These are phyloP conservation scores for Neurospora sp. DNA, from an alignment of 495 filamentous ascomycete genomes.

Conservation along the genomic window DNA sequence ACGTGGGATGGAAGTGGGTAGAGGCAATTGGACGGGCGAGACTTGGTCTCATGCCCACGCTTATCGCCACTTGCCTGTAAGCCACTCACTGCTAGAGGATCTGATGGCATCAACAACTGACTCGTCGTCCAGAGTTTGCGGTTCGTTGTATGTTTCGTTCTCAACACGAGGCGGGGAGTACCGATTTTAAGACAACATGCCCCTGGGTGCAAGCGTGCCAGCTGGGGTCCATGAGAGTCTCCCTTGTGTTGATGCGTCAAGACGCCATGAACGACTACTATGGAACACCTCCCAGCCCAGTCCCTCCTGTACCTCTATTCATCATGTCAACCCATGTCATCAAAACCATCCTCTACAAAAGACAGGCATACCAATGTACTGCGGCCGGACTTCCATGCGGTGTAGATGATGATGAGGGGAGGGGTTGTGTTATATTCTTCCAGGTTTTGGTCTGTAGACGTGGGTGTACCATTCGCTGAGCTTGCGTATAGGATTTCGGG, in stretches of 20 bases:
- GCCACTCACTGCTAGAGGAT: not conserved
- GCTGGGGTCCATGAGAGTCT: not conserved
- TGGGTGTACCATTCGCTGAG: not conserved
- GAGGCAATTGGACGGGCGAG: not conserved
- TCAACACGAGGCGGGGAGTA: not conserved
- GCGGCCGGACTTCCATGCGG: not conserved
- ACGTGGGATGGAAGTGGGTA: not conserved
- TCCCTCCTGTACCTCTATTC: not conserved
- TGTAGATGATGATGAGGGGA: not conserved
- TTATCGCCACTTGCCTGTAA: not conserved
- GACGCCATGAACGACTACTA: not conserved
- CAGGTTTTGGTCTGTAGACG: not conserved
- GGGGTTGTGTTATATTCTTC: not conserved
- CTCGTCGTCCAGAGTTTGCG: not conserved
- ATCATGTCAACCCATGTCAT: not conserved
- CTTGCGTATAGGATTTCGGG: not conserved
- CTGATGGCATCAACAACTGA: not conserved
- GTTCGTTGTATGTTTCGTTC: not conserved
- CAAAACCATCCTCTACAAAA: not conserved
- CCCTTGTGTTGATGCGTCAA: not conserved
- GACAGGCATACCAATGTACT: not conserved
- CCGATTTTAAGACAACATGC: not conserved
- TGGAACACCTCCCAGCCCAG: not conserved
- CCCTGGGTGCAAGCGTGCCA: not conserved
- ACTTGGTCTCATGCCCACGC: not conserved